Percentiles rank a stretch among this genome's conserved stretches.
Conservation (phyloP, 2,329 filamentous ascomycete species). For the Hypoxylon sp. region DNA sequence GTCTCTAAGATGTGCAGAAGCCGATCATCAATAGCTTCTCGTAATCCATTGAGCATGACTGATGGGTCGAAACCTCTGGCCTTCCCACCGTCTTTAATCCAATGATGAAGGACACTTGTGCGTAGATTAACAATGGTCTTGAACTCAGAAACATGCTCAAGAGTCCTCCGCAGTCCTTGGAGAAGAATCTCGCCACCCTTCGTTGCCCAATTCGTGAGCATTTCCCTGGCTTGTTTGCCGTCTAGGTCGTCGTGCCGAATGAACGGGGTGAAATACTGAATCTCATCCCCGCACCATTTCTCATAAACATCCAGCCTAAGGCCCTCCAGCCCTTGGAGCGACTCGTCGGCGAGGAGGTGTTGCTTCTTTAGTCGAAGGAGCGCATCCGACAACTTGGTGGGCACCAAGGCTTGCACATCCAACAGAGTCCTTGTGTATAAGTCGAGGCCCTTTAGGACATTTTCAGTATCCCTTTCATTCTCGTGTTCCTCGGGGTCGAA, state of each 20-base stretch:
- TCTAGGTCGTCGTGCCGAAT: conserved; percentile 84
- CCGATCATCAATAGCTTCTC: conserved; percentile 77
- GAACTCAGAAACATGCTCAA: conserved; percentile 75
- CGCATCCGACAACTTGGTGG: conserved; percentile 78
- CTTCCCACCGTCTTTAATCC: conserved; percentile 78
- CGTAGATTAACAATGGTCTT: conserved; percentile 78
- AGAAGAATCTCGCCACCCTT: conserved; percentile 72
- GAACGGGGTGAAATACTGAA: conserved; percentile 88
- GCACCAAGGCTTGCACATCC: conserved; percentile 82
- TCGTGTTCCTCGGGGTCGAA: conserved; percentile 66
- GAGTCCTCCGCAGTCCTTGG: conserved; percentile 71
- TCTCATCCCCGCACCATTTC: conserved; percentile 85
- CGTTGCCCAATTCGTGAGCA: conserved; percentile 75
- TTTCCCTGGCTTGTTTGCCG: conserved; percentile 70
- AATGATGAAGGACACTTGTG: conserved; percentile 78
- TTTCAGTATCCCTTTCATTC: conserved; percentile 59
- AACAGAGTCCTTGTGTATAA: conserved; percentile 84
- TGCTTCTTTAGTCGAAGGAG: conserved; percentile 77
- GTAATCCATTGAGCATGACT: conserved; percentile 77
- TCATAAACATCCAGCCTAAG: conserved; percentile 83
- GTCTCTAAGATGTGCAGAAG: conserved; percentile 74
- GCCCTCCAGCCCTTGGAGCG: conserved; percentile 76
- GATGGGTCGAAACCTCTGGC: conserved; percentile 77
- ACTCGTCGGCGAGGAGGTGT: conserved; percentile 79
- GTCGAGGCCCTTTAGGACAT: conserved; percentile 75